Evolutionary conservation across 2,329 filamentous ascomycete species (phyloP).

Genomic region (Colletotrichum tamarilloi): DNA sequence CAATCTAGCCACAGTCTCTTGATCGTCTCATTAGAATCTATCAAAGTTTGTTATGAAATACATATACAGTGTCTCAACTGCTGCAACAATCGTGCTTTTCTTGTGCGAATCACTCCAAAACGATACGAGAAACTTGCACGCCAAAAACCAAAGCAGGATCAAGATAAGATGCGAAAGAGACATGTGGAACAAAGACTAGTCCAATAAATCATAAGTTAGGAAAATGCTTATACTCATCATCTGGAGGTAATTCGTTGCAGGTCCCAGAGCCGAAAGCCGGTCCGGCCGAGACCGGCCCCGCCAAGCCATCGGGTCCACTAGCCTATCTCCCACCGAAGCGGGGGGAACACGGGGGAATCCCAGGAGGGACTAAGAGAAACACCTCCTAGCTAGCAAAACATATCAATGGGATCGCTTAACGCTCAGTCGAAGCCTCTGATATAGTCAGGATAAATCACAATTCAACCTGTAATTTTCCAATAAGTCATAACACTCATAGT

Average conservation of each 20-base stretch:
- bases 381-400: not conserved
- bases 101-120: too few relatives aligned
- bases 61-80: too few relatives aligned
- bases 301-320: slow-evolving; percentile 20
- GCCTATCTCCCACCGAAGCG: slow-evolving; percentile 10
- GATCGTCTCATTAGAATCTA: too few relatives aligned
- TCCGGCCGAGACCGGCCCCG: slow-evolving; percentile 14
- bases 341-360: slow-evolving; percentile 18
- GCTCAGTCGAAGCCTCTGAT: too few relatives aligned
- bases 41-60: too few relatives aligned
- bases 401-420: not conserved
- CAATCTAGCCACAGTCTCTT: too few relatives aligned
- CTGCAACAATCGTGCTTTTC: too few relatives aligned
- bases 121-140: too few relatives aligned
- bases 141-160: too few relatives aligned
- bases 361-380: not conserved
- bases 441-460: not conserved
- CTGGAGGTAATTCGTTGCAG: not conserved
- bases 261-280: not conserved
- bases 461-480: not conserved
- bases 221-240: not conserved
- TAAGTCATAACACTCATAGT: not conserved
- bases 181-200: not conserved
- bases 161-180: not conserved
- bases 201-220: not conserved